A percentile compares a stretch with the other conserved stretches of the same genome.
Evolutionary conservation across 805 yeast species (phyloP).

Genomic region (Debaryomyces hansenii): DNA sequence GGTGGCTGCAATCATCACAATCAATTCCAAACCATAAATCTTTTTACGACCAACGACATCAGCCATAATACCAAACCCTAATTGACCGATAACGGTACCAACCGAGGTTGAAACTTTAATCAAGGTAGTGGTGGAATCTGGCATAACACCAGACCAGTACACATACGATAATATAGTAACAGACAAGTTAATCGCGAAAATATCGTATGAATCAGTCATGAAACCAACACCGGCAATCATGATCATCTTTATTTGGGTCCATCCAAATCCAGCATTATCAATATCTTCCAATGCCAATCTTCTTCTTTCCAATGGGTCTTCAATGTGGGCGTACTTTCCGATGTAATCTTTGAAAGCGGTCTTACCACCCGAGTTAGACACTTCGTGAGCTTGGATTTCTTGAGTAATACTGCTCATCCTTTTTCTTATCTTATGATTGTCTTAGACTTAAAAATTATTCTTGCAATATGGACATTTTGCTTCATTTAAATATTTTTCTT

Average conservation of each 20-base stretch:
- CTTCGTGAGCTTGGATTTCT: neutral
- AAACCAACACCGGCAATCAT: conserved; percentile 90
- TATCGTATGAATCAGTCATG: conserved; percentile 90
- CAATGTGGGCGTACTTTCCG: conserved; percentile 77
- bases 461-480: no score
- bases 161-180: conserved; percentile 76
- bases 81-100: conserved; percentile 91
- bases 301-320: conserved; percentile 85
- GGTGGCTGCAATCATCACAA: conserved; percentile 79
- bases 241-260: conserved; percentile 83
- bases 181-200: conserved; percentile 85
- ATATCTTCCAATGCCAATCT: conserved; percentile 81
- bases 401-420: neutral
- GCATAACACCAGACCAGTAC: conserved; percentile 65
- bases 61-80: conserved; percentile 79
- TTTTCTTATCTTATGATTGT: neutral
- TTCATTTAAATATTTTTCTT: no score
- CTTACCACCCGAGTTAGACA: conserved; percentile 62
- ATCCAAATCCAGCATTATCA: conserved; percentile 75
- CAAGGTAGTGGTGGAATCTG: conserved; percentile 71
- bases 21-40: conserved; percentile 84
- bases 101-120: conserved; percentile 88
- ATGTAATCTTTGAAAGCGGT: conserved; percentile 83
- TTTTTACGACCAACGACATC: conserved; percentile 84
- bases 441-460: no score